A percentile compares a stretch with the other conserved stretches of the same genome.
Conservation (phyloP, 2,329 filamentous ascomycete genomes). For the Stylonectria norvegica region DNA sequence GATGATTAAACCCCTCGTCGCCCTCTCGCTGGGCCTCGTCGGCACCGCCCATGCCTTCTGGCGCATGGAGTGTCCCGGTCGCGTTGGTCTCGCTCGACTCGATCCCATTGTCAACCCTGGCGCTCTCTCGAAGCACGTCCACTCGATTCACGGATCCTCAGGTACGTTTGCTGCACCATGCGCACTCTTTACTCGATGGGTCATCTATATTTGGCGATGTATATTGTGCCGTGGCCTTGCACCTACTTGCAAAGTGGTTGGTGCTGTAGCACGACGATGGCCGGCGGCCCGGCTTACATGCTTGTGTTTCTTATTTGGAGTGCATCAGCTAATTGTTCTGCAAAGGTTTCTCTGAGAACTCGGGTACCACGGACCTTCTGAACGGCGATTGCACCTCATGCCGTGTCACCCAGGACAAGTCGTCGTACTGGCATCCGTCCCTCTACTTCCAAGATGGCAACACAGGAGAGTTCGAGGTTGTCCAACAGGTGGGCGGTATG, state of each 20-base stretch:
- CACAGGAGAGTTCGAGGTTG: constrained; percentile 64
- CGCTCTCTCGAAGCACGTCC: constrained; percentile 60
- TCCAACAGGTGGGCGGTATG: constrained; percentile 76
- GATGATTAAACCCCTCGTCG: constrained; percentile 35
- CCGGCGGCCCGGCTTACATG: no score
- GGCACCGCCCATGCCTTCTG: constrained; percentile 66
- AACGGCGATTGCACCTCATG: constrained; percentile 74
- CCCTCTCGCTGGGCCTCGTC: constrained; percentile 34
- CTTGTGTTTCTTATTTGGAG: no score
- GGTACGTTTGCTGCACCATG: constrained; percentile 63
- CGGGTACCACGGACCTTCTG: constrained; percentile 56
- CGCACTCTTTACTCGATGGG: no score
- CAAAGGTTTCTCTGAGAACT: constrained; percentile 64
- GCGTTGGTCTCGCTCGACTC: constrained; percentile 65
- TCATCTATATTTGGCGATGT: no score
- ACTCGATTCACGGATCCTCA: constrained; percentile 71
- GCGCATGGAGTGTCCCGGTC: constrained; percentile 80
- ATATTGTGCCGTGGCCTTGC: no score
- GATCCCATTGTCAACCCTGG: constrained; percentile 72
- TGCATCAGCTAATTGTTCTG: constrained; percentile 16
- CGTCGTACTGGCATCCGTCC: constrained; percentile 80
- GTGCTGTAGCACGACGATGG: no score
- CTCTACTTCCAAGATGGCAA: constrained; percentile 69
- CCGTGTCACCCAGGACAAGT: constrained; percentile 74
- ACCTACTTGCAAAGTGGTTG: no score